Percentiles rank a stretch among this genome's conserved stretches.
Evolutionary conservation across 2,329 filamentous ascomycete species (phyloP).

Genomic region (Diaporthe nobilis): DNA sequence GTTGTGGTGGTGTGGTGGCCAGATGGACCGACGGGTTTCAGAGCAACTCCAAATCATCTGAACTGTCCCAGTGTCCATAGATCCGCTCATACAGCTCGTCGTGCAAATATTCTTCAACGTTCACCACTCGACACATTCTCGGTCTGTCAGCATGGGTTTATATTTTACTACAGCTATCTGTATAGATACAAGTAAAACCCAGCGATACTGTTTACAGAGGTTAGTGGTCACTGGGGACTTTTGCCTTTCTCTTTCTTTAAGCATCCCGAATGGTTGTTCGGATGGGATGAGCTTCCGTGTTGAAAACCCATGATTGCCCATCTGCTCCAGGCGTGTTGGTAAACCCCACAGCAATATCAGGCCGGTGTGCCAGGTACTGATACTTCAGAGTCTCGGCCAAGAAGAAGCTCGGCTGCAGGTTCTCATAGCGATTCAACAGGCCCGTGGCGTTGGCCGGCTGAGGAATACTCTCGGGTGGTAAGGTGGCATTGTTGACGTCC

Average conservation of each 20-base stretch:
- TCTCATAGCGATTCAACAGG: not conserved
- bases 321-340: not conserved
- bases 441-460: not conserved
- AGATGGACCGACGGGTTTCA: too few relatives aligned
- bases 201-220: too few relatives aligned
- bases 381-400: constrained; percentile 32
- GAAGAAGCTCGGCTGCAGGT: constrained; percentile 29
- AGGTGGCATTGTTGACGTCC: not conserved
- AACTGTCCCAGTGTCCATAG: too few relatives aligned
- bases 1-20: too few relatives aligned
- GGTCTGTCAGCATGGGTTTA: too few relatives aligned
- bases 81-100: too few relatives aligned
- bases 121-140: too few relatives aligned
- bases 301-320: constrained; percentile 20
- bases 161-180: too few relatives aligned
- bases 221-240: too few relatives aligned
- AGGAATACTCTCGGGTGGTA: not conserved
- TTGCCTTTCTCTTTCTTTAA: not conserved
- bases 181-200: too few relatives aligned
- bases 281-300: constrained; percentile 23
- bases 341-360: constrained; percentile 7
- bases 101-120: too few relatives aligned
- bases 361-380: constrained; percentile 23
- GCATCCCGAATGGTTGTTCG: not conserved
- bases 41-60: too few relatives aligned